Evolutionary conservation across 192 early-diverging fungal genomes (phyloP).

Genomic region (Coemansia sp.): DNA sequence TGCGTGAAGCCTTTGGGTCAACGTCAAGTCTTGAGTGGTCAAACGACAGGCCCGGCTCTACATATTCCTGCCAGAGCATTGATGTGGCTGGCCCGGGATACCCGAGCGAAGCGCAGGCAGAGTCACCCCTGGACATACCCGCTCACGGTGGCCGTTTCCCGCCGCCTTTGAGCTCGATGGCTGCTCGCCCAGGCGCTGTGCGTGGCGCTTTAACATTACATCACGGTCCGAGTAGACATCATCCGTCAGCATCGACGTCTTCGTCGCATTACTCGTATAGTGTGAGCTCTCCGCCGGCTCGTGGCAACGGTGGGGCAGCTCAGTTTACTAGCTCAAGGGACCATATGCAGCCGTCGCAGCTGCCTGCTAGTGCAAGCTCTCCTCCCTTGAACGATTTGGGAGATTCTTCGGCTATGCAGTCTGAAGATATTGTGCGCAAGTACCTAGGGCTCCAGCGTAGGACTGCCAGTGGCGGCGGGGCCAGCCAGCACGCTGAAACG

Average conservation of each 20-base stretch:
- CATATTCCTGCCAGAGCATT: slow-evolving; percentile 36
- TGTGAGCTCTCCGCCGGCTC: slow-evolving; percentile 28
- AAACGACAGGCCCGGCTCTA: slow-evolving; percentile 39
- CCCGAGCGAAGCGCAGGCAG: slow-evolving; percentile 27
- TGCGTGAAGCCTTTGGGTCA: slow-evolving; percentile 45
- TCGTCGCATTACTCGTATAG: slow-evolving; percentile 40
- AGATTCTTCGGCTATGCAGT: slow-evolving; percentile 13
- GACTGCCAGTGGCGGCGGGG: slow-evolving; percentile 10
- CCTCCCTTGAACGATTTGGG: slow-evolving; percentile 3
- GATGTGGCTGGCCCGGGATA: slow-evolving; percentile 10
- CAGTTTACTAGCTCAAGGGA: slow-evolving; percentile 15
- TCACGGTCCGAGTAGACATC: slow-evolving; percentile 24
- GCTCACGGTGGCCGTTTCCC: slow-evolving; percentile 25
- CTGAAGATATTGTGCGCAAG: slow-evolving; percentile 52
- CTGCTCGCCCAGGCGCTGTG: slow-evolving; percentile 24
- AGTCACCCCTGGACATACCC: slow-evolving; percentile 42
- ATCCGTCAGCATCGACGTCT: slow-evolving; percentile 38
- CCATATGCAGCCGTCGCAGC: slow-evolving; percentile 10
- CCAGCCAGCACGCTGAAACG: neutral
- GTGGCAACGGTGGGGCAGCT: slow-evolving; percentile 11
- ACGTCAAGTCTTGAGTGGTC: slow-evolving; percentile 42
- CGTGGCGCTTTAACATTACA: slow-evolving; percentile 26
- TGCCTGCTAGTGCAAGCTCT: slow-evolving; percentile 9
- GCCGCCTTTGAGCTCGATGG: slow-evolving; percentile 42
- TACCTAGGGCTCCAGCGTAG: slow-evolving; percentile 44